Percentiles rank a stretch among this genome's conserved stretches.
These are phyloP conservation scores for Pseudoneurospora amorphoporcata DNA, from an alignment of 495 filamentous ascomycete genomes.

Conservation along the genomic window DNA sequence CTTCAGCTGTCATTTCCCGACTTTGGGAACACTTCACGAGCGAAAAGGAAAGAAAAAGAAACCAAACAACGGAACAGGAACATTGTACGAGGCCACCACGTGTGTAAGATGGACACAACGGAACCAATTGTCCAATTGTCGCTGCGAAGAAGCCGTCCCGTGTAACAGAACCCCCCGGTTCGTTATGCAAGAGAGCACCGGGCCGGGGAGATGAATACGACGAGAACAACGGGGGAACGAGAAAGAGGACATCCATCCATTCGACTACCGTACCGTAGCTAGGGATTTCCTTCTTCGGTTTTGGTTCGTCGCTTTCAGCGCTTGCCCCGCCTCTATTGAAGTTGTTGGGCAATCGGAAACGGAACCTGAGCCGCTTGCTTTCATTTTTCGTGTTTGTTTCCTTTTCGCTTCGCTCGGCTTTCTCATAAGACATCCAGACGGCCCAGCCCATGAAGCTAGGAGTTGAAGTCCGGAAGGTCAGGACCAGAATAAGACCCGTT, in stretches of 20 bases:
- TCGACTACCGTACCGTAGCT: neutral
- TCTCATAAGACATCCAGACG: neutral
- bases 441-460: neutral
- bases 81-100: neutral
- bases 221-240: neutral
- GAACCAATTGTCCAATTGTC: neutral
- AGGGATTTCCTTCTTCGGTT: neutral
- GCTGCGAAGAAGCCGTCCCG: neutral
- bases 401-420: neutral
- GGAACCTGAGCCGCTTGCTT: neutral
- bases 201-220: neutral
- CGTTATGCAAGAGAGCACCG: neutral
- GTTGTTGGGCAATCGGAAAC: neutral
- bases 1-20: neutral
- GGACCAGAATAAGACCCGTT: neutral
- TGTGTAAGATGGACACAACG: neutral
- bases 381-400: neutral
- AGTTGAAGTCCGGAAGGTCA: neutral
- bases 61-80: neutral
- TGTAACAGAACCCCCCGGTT: neutral
- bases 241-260: neutral
- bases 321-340: neutral
- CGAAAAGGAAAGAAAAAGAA: neutral
- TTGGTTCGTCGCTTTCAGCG: neutral
- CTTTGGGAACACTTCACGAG: neutral